A percentile compares a stretch with the other conserved stretches of the same genome.
Evolutionary conservation across 2,329 filamentous ascomycete species (phyloP).

Genomic region (Harringtonia aguacate): DNA sequence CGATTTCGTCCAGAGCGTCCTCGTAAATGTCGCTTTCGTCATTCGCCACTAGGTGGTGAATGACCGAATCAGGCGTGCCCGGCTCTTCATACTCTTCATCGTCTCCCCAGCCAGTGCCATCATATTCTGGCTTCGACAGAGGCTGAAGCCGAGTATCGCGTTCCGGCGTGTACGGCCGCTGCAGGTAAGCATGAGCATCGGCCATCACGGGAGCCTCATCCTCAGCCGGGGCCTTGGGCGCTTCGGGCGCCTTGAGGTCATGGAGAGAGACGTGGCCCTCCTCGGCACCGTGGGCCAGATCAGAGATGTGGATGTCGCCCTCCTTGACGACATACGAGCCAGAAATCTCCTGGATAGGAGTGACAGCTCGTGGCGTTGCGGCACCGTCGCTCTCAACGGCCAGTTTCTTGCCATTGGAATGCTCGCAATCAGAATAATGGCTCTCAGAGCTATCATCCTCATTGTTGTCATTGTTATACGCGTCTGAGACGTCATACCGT

Average conservation of each 20-base stretch:
- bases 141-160: conserved; percentile 32
- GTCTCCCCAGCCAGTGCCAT: conserved; percentile 51
- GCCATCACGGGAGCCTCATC: conserved; percentile 24
- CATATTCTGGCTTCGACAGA: conserved; percentile 50
- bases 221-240: conserved; percentile 25
- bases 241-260: conserved; percentile 15
- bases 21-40: conserved; percentile 6
- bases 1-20: conserved; percentile 3
- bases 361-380: conserved; percentile 38
- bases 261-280: conserved; percentile 12
- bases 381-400: conserved; percentile 33
- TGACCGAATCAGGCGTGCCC: conserved; percentile 80
- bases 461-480: conserved; percentile 20
- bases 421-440: conserved; percentile 22
- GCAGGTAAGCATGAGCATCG: conserved; percentile 23
- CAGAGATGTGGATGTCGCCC: conserved; percentile 7
- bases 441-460: conserved; percentile 31
- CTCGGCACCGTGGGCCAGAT: conserved; percentile 7
- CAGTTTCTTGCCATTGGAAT: conserved; percentile 16
- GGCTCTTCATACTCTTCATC: conserved; percentile 48
- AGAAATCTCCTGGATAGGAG: conserved; percentile 20
- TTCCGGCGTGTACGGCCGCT: conserved; percentile 39
- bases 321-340: conserved; percentile 9
- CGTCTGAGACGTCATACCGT: conserved; percentile 11
- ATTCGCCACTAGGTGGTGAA: conserved; percentile 59